phyloP scores from a whole-genome alignment of 1,139 yeast genomes.

The Hyphopichia pseudoburtonii region DNA sequence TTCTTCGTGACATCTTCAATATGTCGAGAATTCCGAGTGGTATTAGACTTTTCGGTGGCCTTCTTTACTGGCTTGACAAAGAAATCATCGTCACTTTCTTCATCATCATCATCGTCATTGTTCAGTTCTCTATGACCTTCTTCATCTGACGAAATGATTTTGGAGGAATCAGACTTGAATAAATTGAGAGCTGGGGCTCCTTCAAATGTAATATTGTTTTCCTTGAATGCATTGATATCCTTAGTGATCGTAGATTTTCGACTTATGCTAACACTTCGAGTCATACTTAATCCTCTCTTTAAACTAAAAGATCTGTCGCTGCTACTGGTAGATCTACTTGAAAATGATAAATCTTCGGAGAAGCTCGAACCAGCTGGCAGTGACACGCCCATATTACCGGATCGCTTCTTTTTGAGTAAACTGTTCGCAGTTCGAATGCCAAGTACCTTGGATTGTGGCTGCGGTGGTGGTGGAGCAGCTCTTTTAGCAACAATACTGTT shows the following conservation, averaged over 20 bases:
- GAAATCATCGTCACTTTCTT: constrained; percentile 29
- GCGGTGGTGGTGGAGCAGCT: constrained; percentile 76
- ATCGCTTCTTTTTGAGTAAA: constrained; percentile 1
- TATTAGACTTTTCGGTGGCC: background rate
- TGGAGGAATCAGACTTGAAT: constrained; percentile 11
- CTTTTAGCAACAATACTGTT: constrained; percentile 57
- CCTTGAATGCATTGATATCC: constrained; percentile 55
- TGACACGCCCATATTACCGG: background rate
- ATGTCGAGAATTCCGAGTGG: too few species aligned
- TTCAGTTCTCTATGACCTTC: constrained; percentile 32
- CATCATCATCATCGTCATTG: constrained; percentile 7
- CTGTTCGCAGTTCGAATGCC: constrained; percentile 6
- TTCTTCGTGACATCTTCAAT: background rate
- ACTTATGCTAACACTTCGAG: constrained; percentile 11
- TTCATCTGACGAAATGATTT: constrained; percentile 39
- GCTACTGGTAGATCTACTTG: constrained; percentile 17
- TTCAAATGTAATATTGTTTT: constrained; percentile 70
- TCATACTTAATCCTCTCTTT: constrained; percentile 7
- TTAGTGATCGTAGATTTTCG: constrained; percentile 19
- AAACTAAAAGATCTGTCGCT: constrained; percentile 12
- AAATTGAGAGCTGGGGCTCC: constrained; percentile 60
- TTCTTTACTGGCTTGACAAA: constrained; percentile 27
- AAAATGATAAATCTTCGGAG: constrained; percentile 16
- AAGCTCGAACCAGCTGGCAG: constrained; percentile 12
- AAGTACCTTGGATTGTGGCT: constrained; percentile 5